Evolutionary conservation across 2,329 filamentous ascomycete species (phyloP).

Genomic region (Cladosporium velox): DNA sequence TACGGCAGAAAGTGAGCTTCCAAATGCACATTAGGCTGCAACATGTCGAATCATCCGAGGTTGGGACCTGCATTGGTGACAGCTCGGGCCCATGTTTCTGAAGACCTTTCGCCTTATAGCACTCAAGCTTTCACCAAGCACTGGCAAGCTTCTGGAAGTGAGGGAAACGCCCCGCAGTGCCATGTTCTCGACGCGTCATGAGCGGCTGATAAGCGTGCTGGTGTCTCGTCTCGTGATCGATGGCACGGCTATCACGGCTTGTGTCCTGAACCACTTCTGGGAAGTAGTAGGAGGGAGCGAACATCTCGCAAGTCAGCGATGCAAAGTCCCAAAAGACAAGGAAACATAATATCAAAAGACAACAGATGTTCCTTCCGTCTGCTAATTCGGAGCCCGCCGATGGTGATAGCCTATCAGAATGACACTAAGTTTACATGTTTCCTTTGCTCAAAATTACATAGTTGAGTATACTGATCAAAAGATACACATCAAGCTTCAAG

Average conservation of each 20-base stretch:
- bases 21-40: background rate
- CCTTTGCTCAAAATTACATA: background rate
- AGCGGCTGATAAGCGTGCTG: background rate
- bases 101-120: background rate
- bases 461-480: background rate
- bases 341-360: background rate
- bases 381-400: background rate
- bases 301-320: background rate
- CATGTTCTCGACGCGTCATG: background rate
- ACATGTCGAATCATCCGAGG: background rate
- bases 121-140: conserved; percentile 6
- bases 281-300: background rate
- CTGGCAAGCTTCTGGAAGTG: background rate
- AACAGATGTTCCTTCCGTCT: background rate
- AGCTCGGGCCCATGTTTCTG: background rate
- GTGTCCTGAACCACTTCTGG: background rate
- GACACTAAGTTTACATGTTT: background rate
- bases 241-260: background rate
- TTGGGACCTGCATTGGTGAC: background rate
- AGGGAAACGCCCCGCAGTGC: background rate
- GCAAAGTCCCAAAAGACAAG: background rate
- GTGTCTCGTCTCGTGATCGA: background rate
- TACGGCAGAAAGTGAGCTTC: background rate
- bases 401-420: background rate
- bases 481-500: background rate